Conservation (phyloP, 1,284 basidiomycete genomes). For the Phylloporus sp. region DNA sequence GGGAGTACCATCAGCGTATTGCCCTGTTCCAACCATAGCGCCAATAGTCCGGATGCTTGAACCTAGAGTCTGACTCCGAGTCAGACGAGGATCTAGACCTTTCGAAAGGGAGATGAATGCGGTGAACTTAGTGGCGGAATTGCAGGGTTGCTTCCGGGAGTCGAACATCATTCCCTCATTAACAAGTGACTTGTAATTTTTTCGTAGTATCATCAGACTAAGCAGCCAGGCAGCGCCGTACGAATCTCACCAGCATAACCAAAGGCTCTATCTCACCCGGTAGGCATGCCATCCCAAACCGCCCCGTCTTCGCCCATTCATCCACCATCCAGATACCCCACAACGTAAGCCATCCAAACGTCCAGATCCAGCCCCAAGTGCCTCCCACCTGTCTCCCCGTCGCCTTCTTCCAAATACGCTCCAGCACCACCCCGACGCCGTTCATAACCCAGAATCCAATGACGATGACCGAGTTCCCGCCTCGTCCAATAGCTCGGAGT, state of each 20-base stretch:
- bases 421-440: conserved; percentile 53
- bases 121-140: too few relatives aligned
- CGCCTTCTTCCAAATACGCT: conserved; percentile 46
- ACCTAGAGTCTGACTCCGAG: too few relatives aligned
- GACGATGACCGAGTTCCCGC: conserved; percentile 41
- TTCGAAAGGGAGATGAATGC: too few relatives aligned
- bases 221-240: background rate
- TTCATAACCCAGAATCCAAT: conserved; percentile 44
- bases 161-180: too few relatives aligned
- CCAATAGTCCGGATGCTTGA: too few relatives aligned
- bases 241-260: conserved; percentile 6
- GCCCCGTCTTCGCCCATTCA: conserved; percentile 52
- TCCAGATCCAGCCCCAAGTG: conserved; percentile 50
- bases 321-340: conserved; percentile 55
- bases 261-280: conserved; percentile 18
- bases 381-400: conserved; percentile 51
- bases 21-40: too few relatives aligned
- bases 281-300: conserved; percentile 17
- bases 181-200: too few relatives aligned
- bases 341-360: conserved; percentile 48
- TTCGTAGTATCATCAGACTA: too few relatives aligned
- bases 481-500: conserved; percentile 58
- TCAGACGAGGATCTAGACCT: too few relatives aligned
- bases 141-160: too few relatives aligned
- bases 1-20: too few relatives aligned